These are phyloP conservation scores for Cladosporium sp. DNA, from an alignment of 2,329 filamentous ascomycete species.

Conservation along the genomic window DNA sequence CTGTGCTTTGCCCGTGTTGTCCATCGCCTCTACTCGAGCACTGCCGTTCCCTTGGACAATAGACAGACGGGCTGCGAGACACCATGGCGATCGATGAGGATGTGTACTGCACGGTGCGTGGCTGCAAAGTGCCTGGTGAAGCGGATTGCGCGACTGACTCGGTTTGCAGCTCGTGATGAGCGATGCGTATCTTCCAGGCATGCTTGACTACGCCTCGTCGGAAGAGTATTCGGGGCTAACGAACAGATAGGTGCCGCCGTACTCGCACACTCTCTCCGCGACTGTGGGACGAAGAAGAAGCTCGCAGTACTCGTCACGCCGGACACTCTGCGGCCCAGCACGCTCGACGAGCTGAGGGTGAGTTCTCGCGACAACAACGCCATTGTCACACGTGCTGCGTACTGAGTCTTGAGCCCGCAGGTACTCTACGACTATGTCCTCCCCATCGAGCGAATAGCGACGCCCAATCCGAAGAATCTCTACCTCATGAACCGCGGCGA, in stretches of 20 bases:
- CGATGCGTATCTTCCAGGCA: slow-evolving; percentile 89
- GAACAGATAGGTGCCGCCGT: slow-evolving; percentile 69
- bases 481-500: slow-evolving; percentile 88
- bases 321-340: slow-evolving; percentile 68
- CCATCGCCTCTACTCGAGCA: neutral
- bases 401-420: slow-evolving; percentile 37
- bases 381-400: neutral
- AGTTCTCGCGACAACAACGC: slow-evolving; percentile 1
- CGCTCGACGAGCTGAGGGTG: slow-evolving; percentile 73
- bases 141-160: slow-evolving; percentile 8
- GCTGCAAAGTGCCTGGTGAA: neutral
- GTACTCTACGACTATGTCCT: slow-evolving; percentile 83
- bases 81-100: slow-evolving; percentile 40
- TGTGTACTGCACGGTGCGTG: slow-evolving; percentile 60
- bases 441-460: slow-evolving; percentile 73
- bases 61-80: neutral
- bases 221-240: slow-evolving; percentile 13
- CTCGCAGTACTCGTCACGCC: slow-evolving; percentile 77
- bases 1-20: neutral
- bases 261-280: slow-evolving; percentile 86
- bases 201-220: slow-evolving; percentile 18
- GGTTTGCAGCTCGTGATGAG: slow-evolving; percentile 72
- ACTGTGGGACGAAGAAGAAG: slow-evolving; percentile 80
- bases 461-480: slow-evolving; percentile 71
- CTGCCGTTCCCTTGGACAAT: neutral